A percentile compares a stretch with the other conserved stretches of the same genome.
Evolutionary conservation across 2,329 filamentous ascomycete species (phyloP).

Genomic region (Fusarium subglutinans): DNA sequence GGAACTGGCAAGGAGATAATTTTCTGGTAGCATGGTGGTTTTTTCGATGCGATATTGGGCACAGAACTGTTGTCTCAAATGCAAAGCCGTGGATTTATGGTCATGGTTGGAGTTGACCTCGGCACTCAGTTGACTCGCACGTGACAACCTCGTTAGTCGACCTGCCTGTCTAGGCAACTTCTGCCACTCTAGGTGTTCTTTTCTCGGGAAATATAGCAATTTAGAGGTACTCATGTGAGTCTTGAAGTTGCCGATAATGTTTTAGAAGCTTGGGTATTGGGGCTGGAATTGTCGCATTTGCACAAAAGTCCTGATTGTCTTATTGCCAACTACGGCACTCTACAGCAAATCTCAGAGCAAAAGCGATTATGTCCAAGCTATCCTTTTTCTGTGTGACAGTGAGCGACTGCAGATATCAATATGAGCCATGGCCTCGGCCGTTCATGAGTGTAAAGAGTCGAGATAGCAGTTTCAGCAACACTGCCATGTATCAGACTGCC

Average conservation of each 20-base stretch:
- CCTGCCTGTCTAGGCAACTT: neutral
- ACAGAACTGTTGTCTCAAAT: rapidly evolving
- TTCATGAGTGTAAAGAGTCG: neutral
- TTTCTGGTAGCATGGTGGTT: neutral
- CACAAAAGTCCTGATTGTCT: neutral
- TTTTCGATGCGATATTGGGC: rapidly evolving
- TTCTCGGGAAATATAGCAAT: neutral
- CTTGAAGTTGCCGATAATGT: rapidly evolving
- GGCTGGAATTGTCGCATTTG: neutral
- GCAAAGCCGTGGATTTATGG: neutral
- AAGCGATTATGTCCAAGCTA: rapidly evolving
- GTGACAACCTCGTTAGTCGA: neutral
- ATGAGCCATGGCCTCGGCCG: rapidly evolving
- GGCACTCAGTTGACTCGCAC: neutral
- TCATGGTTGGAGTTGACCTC: neutral
- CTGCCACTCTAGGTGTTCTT: neutral
- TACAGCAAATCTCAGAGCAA: rapidly evolving
- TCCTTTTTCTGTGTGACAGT: neutral
- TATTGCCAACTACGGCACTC: neutral
- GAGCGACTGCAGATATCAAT: neutral
- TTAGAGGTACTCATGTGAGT: rapidly evolving
- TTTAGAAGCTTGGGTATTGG: rapidly evolving
- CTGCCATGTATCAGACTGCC: neutral
- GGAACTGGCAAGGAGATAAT: neutral
- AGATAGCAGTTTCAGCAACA: rapidly evolving